phyloP scores from a whole-genome alignment of 306 rosid species.

The Mimosa pudica region DNA sequence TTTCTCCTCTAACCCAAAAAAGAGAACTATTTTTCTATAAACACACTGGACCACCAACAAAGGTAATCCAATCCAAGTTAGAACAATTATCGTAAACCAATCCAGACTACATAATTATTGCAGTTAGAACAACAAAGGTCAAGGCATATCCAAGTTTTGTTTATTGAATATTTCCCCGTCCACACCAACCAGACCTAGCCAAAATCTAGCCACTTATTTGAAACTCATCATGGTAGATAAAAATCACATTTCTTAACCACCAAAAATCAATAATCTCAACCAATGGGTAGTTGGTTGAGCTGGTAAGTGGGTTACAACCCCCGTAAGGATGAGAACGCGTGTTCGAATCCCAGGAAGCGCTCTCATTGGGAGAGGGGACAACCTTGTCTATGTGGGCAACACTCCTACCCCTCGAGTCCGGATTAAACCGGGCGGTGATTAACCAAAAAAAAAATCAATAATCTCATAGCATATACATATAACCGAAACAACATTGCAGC shows the following conservation, averaged over 20 bases:
- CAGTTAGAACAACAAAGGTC: conserved; percentile 5
- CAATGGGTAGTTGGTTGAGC: too few species aligned
- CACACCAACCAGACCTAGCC: conserved; percentile 5
- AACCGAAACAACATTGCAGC: not conserved
- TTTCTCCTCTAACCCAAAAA: conserved; percentile 13
- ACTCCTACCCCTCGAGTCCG: too few species aligned
- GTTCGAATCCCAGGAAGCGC: too few species aligned
- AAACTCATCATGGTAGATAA: not conserved
- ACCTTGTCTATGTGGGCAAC: too few species aligned
- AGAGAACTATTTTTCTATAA: conserved; percentile 19
- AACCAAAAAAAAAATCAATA: not conserved
- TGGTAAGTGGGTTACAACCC: too few species aligned
- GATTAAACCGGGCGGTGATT: too few species aligned
- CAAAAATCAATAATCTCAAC: conserved; percentile 1
- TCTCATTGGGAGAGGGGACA: too few species aligned
- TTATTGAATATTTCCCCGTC: not conserved
- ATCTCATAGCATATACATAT: not conserved
- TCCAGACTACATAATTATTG: conserved; percentile 16
- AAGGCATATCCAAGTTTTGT: not conserved
- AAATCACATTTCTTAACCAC: conserved; percentile 12
- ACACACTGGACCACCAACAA: conserved; percentile 7
- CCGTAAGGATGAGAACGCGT: too few species aligned
- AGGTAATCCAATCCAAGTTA: not conserved
- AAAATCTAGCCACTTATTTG: not conserved
- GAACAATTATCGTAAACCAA: conserved; percentile 4